A percentile compares a stretch with the other conserved stretches of the same genome.
These are phyloP conservation scores for Angomonas desouzai DNA, from an alignment of 208 protist species.

Conservation along the genomic window DNA sequence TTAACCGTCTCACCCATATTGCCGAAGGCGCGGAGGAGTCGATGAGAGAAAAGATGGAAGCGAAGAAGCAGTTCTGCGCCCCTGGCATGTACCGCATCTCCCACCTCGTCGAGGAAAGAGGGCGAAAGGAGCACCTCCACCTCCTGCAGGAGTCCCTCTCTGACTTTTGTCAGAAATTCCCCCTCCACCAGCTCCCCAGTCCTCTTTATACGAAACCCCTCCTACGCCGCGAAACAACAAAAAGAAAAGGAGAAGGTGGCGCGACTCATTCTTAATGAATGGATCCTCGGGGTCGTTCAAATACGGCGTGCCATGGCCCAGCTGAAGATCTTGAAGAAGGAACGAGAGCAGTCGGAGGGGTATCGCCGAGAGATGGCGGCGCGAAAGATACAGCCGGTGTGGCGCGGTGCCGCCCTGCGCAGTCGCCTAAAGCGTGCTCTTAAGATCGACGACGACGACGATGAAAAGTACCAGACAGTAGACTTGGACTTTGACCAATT, in stretches of 20 bases:
- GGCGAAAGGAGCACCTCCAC: constrained; percentile 2
- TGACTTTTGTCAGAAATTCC: neutral
- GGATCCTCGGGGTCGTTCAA: constrained; percentile 25
- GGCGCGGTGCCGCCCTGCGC: constrained; percentile 75
- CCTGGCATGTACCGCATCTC: neutral
- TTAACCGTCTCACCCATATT: neutral
- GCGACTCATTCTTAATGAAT: constrained; percentile 22
- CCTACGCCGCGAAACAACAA: constrained; percentile 4
- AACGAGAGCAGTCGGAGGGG: constrained; percentile 22
- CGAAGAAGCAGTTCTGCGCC: neutral
- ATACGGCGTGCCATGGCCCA: constrained; percentile 26
- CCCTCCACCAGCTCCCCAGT: neutral
- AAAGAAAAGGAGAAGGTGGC: constrained; percentile 19
- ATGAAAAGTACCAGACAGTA: constrained; percentile 52
- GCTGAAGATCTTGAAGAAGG: constrained; percentile 20
- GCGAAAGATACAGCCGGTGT: constrained; percentile 74
- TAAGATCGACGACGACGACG: constrained; percentile 39
- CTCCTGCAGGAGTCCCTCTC: neutral
- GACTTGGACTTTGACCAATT: constrained; percentile 27
- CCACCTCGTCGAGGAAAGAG: neutral
- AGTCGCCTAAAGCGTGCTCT: constrained; percentile 58
- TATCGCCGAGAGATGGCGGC: constrained; percentile 46
- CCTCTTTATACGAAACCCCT: neutral
- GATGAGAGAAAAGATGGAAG: neutral
- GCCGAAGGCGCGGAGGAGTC: constrained; percentile 18